Evolutionary conservation across 164 flowering plant species (phyloP).

Genomic region (Magnolia officinalis): DNA sequence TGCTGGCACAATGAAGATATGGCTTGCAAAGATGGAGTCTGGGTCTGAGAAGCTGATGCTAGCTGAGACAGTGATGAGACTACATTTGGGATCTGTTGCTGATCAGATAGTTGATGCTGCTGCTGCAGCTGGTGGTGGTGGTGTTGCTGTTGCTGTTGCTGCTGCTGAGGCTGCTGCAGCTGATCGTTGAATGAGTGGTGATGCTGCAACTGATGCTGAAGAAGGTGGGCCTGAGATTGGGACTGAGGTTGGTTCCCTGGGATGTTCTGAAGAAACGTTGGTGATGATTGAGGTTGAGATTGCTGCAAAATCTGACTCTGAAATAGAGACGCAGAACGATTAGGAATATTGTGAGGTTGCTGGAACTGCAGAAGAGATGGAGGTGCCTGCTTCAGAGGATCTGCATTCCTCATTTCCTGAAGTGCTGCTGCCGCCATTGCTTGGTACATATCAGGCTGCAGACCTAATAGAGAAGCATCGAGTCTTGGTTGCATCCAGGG

Average conservation of each 20-base stretch:
- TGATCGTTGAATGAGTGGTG: conserved; percentile 27
- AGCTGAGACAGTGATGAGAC: conserved; percentile 49
- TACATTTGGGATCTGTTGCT: conserved; percentile 41
- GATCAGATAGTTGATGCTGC: conserved; percentile 37
- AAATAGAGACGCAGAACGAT: conserved; percentile 41
- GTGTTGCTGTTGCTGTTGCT: conserved; percentile 28
- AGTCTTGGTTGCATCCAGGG: conserved; percentile 92
- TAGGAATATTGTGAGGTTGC: conserved; percentile 45
- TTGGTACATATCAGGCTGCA: conserved; percentile 78
- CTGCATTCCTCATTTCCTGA: conserved; percentile 69
- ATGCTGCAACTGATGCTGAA: conserved; percentile 39
- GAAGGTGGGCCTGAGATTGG: conserved; percentile 34
- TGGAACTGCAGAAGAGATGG: conserved; percentile 66
- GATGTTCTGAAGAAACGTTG: conserved; percentile 41
- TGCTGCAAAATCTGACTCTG: conserved; percentile 64
- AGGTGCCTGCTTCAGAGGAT: conserved; percentile 49
- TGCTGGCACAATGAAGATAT: conserved; percentile 59
- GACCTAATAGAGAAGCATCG: conserved; percentile 70
- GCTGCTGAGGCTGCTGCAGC: conserved; percentile 11
- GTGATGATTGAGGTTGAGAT: conserved; percentile 45
- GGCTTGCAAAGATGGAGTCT: conserved; percentile 43
- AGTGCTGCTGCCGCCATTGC: conserved; percentile 88
- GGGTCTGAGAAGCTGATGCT: conserved; percentile 48
- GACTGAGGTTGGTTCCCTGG: conserved; percentile 42
- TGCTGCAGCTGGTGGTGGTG: conserved; percentile 29